Conservation (phyloP, 495 filamentous ascomycete genomes). For the Acidiella bohemica region DNA sequence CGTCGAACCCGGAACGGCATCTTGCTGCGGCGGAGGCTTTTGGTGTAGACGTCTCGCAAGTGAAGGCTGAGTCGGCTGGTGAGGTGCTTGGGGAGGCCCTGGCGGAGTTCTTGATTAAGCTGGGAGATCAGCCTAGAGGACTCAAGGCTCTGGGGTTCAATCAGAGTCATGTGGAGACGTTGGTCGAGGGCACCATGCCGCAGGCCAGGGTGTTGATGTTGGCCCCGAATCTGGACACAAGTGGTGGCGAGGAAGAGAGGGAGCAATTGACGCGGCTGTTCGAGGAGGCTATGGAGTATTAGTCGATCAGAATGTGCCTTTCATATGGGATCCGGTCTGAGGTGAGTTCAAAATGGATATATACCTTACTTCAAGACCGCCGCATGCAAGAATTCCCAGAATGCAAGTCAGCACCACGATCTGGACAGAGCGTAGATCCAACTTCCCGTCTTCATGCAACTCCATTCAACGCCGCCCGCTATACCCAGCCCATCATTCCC, state of each 20-base stretch:
- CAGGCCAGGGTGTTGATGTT: conserved; percentile 84
- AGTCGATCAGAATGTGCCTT: too few species aligned
- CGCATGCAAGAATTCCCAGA: too few species aligned
- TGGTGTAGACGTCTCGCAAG: conserved; percentile 72
- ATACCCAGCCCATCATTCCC: neutral
- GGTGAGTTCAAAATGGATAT: too few species aligned
- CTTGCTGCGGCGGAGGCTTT: conserved; percentile 79
- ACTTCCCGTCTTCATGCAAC: neutral
- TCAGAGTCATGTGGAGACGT: conserved; percentile 52
- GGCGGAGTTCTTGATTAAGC: conserved; percentile 56
- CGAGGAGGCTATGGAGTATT: conserved; percentile 55
- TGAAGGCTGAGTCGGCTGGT: conserved; percentile 76
- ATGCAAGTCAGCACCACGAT: too few species aligned
- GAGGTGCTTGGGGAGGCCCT: conserved; percentile 75
- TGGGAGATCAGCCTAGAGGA: conserved; percentile 84
- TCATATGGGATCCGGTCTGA: too few species aligned
- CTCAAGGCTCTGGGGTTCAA: conserved; percentile 74
- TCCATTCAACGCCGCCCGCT: too few species aligned
- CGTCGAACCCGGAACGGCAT: conserved; percentile 84
- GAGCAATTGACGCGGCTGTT: conserved; percentile 50
- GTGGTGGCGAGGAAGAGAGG: conserved; percentile 49
- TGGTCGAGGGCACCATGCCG: conserved; percentile 90
- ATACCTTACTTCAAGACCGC: too few species aligned
- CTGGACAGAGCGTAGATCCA: conserved; percentile 1
- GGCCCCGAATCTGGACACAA: conserved; percentile 63